A percentile compares a stretch with the other conserved stretches of the same genome.
Conservation (phyloP, 768 basidiomycete genomes). For the Suillus americanus region DNA sequence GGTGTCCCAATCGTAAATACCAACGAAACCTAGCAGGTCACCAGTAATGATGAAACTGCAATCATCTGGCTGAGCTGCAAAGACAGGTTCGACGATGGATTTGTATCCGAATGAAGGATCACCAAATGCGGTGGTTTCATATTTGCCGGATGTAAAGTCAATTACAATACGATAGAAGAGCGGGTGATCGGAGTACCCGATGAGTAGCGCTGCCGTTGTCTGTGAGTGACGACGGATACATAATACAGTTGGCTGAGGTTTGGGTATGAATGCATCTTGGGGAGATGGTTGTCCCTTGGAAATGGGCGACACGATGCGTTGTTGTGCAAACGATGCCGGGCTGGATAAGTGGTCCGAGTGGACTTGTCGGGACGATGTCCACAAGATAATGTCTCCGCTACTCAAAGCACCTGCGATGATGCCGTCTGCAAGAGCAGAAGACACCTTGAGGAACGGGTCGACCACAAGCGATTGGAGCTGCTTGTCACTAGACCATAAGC, state of each 20-base stretch:
- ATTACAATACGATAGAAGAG: slow-evolving; percentile 53
- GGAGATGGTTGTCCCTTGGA: slow-evolving; percentile 7
- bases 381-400: slow-evolving; percentile 60
- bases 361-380: slow-evolving; percentile 24
- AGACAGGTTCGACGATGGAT: slow-evolving; percentile 46
- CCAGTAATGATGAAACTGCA: slow-evolving; percentile 60
- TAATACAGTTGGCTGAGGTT: slow-evolving; percentile 9
- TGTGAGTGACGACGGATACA: slow-evolving; percentile 8
- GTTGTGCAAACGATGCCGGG: slow-evolving; percentile 22
- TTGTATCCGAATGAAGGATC: slow-evolving; percentile 51
- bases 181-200: slow-evolving; percentile 48
- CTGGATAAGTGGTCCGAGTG: slow-evolving; percentile 12
- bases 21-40: slow-evolving; percentile 63
- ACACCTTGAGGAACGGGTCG: slow-evolving; percentile 54
- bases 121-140: slow-evolving; percentile 47
- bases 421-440: slow-evolving; percentile 41
- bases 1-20: slow-evolving; percentile 54
- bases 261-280: slow-evolving; percentile 11
- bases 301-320: slow-evolving; percentile 39
- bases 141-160: slow-evolving; percentile 23
- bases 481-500: slow-evolving; percentile 61
- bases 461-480: slow-evolving; percentile 34
- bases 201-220: slow-evolving; percentile 39
- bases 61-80: slow-evolving; percentile 40
- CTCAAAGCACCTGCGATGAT: slow-evolving; percentile 49